Evolutionary conservation across 1,139 yeast species (phyloP), one percentile per base, ranked within the genome.

Genomic region (Hyphopichia fennica): DNA sequence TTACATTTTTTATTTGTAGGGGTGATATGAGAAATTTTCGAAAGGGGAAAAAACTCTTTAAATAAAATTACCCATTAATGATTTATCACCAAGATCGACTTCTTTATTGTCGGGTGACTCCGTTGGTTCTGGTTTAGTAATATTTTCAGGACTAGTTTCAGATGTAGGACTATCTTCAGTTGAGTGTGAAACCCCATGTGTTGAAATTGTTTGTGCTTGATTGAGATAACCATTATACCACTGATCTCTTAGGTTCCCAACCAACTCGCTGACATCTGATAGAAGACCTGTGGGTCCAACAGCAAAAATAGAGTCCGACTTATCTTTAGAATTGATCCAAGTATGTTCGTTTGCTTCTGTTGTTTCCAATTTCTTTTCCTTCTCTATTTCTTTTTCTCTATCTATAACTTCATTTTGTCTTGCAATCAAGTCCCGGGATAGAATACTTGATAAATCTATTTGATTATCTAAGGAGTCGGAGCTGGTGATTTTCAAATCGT

Each of bases 221-320:
- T 16, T 31, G 15, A 14, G 6, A 17, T 31, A 25, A n/a, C 28
- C 13, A 32, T 58, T 64, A 44, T 57, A 57, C 68, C 74, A 63
- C 41, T 67, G 76, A 38, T 72, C 71, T 44, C 64, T 54, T 30
- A 71, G 54, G 43, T 61, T 66, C 1, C 69, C 72, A 41, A 73
- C 65, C 58, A 68, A 65, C 44, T 81, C 87, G 38, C 83, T 77
- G 1, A 83, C 75, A 34, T 84, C 83, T 17, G 83, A 75, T 27
- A 84, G 66, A 63, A 84, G 65, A 0, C 90, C 89, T 0, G 90
- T 81, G 0, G 89, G 87, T 0, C 91, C 91, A 29, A 81, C 82
- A 32, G 84, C 84, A 56, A 81, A 78, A 14, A 81, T 48, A 3
- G 79, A 67, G n/a, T 76, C 79, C 2, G 70, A 69, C 37, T 76